Conservation (phyloP, 345 rosid species). For the Dovyalis caffra region DNA sequence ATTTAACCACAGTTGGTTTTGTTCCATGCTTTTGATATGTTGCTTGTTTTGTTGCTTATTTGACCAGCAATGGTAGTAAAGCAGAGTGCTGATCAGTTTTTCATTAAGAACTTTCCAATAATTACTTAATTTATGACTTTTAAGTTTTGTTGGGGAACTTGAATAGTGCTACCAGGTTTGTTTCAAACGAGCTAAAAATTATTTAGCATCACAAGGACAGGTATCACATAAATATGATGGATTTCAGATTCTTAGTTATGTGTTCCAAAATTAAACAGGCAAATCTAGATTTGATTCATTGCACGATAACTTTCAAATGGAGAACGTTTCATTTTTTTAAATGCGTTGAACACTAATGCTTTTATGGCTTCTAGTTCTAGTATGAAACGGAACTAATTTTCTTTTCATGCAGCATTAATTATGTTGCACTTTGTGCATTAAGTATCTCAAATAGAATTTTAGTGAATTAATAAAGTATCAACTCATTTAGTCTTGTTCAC, state of each 20-base stretch:
- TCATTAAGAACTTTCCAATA: not conserved
- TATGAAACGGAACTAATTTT: not conserved
- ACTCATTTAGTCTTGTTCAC: not conserved
- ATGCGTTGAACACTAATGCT: not conserved
- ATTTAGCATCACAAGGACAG: not conserved
- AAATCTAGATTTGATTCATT: not conserved
- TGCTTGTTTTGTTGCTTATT: not conserved
- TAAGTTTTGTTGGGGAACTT: constrained; percentile 3
- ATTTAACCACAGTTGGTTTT: not conserved
- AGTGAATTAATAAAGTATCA: not conserved
- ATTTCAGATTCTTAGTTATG: not conserved
- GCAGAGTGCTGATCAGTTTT: not conserved
- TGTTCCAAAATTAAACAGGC: not conserved
- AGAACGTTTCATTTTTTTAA: not conserved
- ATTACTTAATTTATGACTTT: not conserved
- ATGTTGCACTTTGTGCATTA: not conserved
- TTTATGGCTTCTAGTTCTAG: not conserved
- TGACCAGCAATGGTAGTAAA: not conserved
- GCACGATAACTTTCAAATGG: not conserved
- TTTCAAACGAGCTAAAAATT: not conserved
- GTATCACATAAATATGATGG: constrained; percentile 1
- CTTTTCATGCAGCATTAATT: not conserved
- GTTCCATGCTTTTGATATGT: not conserved
- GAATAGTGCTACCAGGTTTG: too few relatives aligned
- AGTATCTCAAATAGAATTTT: not conserved